Conservation (phyloP, 139 green algal genomes). For the Parachlorella kessleri region DNA sequence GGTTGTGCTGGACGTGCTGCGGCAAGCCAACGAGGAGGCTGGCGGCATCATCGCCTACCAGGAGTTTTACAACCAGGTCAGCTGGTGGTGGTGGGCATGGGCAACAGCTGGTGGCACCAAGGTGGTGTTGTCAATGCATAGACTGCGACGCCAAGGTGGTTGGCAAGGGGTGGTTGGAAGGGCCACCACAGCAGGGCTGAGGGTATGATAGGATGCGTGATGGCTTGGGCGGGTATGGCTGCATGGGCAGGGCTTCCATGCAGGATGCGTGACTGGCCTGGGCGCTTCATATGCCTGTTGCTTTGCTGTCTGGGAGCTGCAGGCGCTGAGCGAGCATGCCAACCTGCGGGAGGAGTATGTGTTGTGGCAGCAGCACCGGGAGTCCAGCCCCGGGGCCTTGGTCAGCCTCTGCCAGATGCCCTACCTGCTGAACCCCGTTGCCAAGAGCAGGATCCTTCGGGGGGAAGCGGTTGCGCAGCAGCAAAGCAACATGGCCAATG, state of each 20-base stretch:
- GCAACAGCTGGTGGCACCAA: too few species aligned
- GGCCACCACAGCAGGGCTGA: not conserved
- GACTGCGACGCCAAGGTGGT: not conserved
- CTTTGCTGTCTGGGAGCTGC: not conserved
- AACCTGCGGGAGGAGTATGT: constrained; percentile 66
- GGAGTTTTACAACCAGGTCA: not conserved
- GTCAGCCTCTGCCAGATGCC: constrained; percentile 50
- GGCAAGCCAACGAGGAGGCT: constrained; percentile 44
- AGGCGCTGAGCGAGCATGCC: constrained; percentile 13
- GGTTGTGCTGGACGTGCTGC: constrained; percentile 59
- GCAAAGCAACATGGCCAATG: constrained; percentile 59
- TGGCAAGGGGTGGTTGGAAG: not conserved
- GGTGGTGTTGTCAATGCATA: not conserved
- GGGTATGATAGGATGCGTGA: too few species aligned
- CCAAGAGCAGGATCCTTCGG: constrained; percentile 74
- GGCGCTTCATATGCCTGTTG: not conserved
- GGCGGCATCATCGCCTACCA: not conserved
- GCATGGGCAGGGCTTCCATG: too few species aligned
- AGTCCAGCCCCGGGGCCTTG: constrained; percentile 5
- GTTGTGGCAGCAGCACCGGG: constrained; percentile 34
- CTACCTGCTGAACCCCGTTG: constrained; percentile 65
- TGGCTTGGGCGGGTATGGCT: too few species aligned
- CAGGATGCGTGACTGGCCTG: too few species aligned
- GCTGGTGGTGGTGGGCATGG: too few species aligned
- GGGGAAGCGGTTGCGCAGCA: constrained; percentile 61